Percentiles rank a stretch among this genome's conserved stretches.
phyloP scores from a whole-genome alignment of 495 filamentous ascomycete species.

The Lasiosphaeria miniovina region DNA sequence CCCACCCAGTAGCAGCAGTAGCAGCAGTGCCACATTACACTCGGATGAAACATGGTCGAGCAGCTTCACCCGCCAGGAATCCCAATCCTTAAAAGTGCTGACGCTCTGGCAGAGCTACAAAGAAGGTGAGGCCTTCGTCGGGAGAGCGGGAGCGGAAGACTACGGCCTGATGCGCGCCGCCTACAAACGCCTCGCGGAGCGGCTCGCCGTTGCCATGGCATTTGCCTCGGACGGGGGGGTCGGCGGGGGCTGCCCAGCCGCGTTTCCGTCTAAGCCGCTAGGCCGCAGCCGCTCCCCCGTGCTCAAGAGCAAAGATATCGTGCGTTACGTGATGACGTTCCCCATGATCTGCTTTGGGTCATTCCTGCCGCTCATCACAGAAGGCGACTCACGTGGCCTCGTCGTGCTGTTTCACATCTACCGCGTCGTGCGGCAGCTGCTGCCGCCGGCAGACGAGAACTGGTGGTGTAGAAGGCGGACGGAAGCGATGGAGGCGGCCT shows the following conservation, averaged over 20 bases:
- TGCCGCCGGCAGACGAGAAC: constrained; percentile 17
- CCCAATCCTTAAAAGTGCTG: constrained; percentile 7
- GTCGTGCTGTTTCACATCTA: constrained; percentile 29
- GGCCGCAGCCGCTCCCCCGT: not conserved
- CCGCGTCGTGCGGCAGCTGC: constrained; percentile 9
- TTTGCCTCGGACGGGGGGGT: constrained; percentile 5
- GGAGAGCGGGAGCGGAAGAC: constrained; percentile 4
- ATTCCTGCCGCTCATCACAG: constrained; percentile 21
- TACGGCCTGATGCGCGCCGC: constrained; percentile 9
- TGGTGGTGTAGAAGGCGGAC: constrained; percentile 26
- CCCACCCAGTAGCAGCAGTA: not conserved
- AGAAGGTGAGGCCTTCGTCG: constrained; percentile 18
- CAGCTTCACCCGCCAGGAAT: not conserved
- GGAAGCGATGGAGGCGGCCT: constrained; percentile 15
- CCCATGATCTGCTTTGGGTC: constrained; percentile 28
- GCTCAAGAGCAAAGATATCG: constrained; percentile 8
- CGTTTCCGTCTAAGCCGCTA: not conserved
- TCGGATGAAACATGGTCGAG: not conserved
- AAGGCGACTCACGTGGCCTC: constrained; percentile 24
- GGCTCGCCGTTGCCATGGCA: constrained; percentile 20
- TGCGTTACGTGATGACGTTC: constrained; percentile 28
- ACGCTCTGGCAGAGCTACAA: constrained; percentile 22
- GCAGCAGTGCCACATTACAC: not conserved
- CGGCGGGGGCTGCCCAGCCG: not conserved
- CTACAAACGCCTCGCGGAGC: constrained; percentile 13